Conservation (phyloP, 768 basidiomycete genomes). For the Leccinum longicurvipes region DNA sequence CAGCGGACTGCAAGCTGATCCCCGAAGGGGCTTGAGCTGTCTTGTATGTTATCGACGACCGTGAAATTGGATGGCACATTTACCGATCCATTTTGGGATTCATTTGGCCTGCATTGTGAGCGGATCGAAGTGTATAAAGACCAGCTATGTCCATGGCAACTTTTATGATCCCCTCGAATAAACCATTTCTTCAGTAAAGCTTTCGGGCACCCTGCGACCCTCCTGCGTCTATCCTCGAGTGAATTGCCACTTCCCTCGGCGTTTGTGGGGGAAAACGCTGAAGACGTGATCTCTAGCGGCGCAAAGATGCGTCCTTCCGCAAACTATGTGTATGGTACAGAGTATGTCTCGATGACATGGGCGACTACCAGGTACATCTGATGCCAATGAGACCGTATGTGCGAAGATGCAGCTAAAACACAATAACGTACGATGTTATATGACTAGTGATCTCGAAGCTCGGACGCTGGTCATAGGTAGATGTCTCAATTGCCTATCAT, state of each 20-base stretch:
- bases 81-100: slow-evolving; percentile 34
- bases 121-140: background rate
- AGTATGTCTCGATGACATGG: slow-evolving; percentile 34
- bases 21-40: background rate
- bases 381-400: too few species aligned
- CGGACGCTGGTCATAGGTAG: slow-evolving; percentile 35
- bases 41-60: slow-evolving; percentile 18
- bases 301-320: slow-evolving; percentile 40
- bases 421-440: slow-evolving; percentile 36
- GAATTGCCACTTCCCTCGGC: slow-evolving; percentile 33
- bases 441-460: slow-evolving; percentile 35
- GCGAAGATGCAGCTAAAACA: background rate
- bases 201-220: slow-evolving; percentile 35
- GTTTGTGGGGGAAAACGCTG: slow-evolving; percentile 36
- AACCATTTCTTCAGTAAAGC: slow-evolving; percentile 25
- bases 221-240: slow-evolving; percentile 33
- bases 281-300: slow-evolving; percentile 39
- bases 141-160: slow-evolving; percentile 41
- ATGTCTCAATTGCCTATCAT: slow-evolving; percentile 25
- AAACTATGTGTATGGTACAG: slow-evolving; percentile 37
- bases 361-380: slow-evolving; percentile 40
- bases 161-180: slow-evolving; percentile 42
- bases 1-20: slow-evolving; percentile 31
- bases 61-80: slow-evolving; percentile 28
- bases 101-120: slow-evolving; percentile 35